These are phyloP conservation scores for Solanum pinnatisectum DNA, from an alignment of 257 asterid species.

Conservation along the genomic window DNA sequence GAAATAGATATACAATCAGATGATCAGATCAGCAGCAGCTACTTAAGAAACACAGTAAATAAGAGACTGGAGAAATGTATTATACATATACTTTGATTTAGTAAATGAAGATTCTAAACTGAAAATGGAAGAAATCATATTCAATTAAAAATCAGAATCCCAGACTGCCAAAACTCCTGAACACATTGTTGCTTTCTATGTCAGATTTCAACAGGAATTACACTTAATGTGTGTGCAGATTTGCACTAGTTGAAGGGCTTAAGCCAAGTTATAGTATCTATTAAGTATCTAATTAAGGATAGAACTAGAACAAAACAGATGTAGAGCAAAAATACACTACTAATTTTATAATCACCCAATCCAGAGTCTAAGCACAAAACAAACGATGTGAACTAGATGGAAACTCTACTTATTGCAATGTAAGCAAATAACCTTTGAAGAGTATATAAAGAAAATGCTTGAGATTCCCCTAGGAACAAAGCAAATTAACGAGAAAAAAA, in stretches of 20 bases:
- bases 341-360: not conserved
- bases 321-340: not conserved
- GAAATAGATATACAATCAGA: no score
- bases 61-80: no score
- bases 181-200: no score
- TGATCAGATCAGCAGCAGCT: conserved; percentile 1
- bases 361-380: not conserved
- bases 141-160: not conserved
- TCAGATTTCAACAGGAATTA: no score
- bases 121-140: not conserved
- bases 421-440: not conserved
- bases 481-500: not conserved
- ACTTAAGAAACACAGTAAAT: not conserved
- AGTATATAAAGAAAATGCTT: not conserved
- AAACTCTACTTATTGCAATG: not conserved
- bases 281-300: not conserved
- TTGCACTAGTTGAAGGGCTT: no score
- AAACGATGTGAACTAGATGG: not conserved
- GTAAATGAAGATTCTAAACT: not conserved
- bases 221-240: no score
- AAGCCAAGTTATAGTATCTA: not conserved
- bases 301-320: not conserved
- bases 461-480: not conserved
- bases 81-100: not conserved
- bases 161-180: not conserved